Evolutionary conservation across 306 rosid genomes (phyloP).

Genomic region (Cicer judaicum): DNA sequence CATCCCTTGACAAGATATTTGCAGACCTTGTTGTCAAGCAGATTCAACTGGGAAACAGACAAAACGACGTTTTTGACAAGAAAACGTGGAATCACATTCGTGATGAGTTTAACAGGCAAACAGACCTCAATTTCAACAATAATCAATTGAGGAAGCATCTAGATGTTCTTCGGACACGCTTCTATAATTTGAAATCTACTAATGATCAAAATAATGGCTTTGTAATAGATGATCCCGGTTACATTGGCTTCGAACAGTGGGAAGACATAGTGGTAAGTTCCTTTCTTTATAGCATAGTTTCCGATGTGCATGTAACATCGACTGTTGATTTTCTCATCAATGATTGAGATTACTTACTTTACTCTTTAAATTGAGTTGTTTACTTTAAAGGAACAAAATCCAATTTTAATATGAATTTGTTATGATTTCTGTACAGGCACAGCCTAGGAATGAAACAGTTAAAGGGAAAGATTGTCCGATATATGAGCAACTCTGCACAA

Average conservation of each 20-base stretch:
- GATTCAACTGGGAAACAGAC: conserved; percentile 80
- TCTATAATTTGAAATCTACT: conserved; percentile 66
- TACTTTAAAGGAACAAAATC: background rate
- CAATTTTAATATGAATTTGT: conserved; percentile 35
- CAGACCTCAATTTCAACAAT: conserved; percentile 84
- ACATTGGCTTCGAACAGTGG: conserved; percentile 75
- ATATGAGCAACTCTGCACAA: conserved; percentile 80
- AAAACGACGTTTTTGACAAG: conserved; percentile 82
- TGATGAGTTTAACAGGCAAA: conserved; percentile 74
- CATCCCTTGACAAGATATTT: conserved; percentile 84
- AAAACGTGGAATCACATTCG: conserved; percentile 86
- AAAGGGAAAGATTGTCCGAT: conserved; percentile 81
- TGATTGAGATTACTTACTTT: background rate
- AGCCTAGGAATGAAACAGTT: conserved; percentile 62
- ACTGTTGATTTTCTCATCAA: background rate
- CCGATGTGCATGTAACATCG: background rate
- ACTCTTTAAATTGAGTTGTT: background rate
- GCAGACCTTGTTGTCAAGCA: conserved; percentile 86
- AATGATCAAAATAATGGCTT: conserved; percentile 71
- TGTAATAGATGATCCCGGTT: conserved; percentile 68
- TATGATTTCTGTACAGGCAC: conserved; percentile 52
- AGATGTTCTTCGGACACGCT: conserved; percentile 86
- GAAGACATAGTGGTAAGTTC: conserved; percentile 71
- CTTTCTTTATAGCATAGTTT: conserved; percentile 11
- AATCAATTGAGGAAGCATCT: conserved; percentile 92